Percentiles rank a stretch among this genome's conserved stretches.
These are phyloP conservation scores for Botrytis porri DNA, from an alignment of 2,329 filamentous ascomycete species.

Conservation along the genomic window DNA sequence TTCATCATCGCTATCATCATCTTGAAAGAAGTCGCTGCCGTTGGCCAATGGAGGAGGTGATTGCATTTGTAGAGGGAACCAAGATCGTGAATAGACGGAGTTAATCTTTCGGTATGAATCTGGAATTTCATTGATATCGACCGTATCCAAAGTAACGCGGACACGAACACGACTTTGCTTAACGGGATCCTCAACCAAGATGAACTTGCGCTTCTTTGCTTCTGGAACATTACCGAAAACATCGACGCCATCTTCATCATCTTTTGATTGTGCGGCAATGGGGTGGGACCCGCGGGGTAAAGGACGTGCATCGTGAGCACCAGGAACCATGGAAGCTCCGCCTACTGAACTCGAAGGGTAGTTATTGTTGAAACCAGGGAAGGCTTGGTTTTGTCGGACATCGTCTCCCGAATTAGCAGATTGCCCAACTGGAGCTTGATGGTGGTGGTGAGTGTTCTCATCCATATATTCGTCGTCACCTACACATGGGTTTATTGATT, in stretches of 20 bases:
- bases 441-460: conserved; percentile 65
- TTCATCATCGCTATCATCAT: conserved; percentile 60
- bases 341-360: conserved; percentile 59
- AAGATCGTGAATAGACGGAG: conserved; percentile 86
- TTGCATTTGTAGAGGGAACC: conserved; percentile 92
- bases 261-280: conserved; percentile 36
- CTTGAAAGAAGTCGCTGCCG: conserved; percentile 70
- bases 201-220: conserved; percentile 92
- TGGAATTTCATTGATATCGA: conserved; percentile 93
- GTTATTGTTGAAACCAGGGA: conserved; percentile 62
- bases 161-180: conserved; percentile 80
- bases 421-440: conserved; percentile 56
- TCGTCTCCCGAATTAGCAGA: conserved; percentile 56
- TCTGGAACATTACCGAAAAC: conserved; percentile 88
- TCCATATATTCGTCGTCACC: conserved; percentile 62
- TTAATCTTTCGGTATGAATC: conserved; percentile 90
- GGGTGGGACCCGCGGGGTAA: conserved; percentile 44
- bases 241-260: conserved; percentile 55
- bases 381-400: conserved; percentile 71
- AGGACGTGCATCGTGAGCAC: conserved; percentile 47
- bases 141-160: conserved; percentile 86
- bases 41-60: conserved; percentile 74
- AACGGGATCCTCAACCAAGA: conserved; percentile 86
- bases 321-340: conserved; percentile 59
- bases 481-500: conserved; percentile 39